Conservation (phyloP, 257 asterid genomes). For the Galeopsis tetrahit region DNA sequence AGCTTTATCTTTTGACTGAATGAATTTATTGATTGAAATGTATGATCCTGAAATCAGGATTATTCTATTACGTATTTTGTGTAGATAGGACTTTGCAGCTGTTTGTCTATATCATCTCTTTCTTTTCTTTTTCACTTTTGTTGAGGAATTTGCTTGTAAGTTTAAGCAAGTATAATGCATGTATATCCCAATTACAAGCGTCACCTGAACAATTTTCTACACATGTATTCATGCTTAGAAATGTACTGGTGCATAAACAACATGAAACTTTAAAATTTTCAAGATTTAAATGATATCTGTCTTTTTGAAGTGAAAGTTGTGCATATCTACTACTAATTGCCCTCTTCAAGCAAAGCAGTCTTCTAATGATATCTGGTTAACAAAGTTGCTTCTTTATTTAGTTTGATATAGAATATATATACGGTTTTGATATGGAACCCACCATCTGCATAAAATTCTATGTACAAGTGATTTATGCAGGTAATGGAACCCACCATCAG, state of each 20-base stretch:
- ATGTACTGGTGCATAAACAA: conserved; percentile 13
- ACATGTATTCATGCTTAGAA: conserved; percentile 8
- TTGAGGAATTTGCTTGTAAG: not conserved
- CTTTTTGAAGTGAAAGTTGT: conserved; percentile 10
- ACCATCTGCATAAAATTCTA: too few species aligned
- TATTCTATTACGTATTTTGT: not conserved
- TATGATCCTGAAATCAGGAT: not conserved
- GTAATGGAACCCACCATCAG: too few species aligned
- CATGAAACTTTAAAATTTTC: not conserved
- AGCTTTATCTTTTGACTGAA: not conserved
- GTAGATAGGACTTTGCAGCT: conserved; percentile 9
- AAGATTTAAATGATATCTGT: conserved; percentile 12
- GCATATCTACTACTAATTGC: not conserved
- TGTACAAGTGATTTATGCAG: too few species aligned
- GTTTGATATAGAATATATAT: not conserved
- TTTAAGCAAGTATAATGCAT: conserved; percentile 9
- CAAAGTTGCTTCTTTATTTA: conserved; percentile 10
- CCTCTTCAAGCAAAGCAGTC: conserved; percentile 10
- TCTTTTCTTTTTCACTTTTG: not conserved
- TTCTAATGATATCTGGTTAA: conserved; percentile 5
- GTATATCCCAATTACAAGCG: not conserved
- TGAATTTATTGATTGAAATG: conserved; percentile 2
- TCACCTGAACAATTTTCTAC: conserved; percentile 9
- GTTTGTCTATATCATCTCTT: not conserved
- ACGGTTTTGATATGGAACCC: too few species aligned